Conservation (phyloP, 768 basidiomycete genomes). For the Phylloporus sp. region DNA sequence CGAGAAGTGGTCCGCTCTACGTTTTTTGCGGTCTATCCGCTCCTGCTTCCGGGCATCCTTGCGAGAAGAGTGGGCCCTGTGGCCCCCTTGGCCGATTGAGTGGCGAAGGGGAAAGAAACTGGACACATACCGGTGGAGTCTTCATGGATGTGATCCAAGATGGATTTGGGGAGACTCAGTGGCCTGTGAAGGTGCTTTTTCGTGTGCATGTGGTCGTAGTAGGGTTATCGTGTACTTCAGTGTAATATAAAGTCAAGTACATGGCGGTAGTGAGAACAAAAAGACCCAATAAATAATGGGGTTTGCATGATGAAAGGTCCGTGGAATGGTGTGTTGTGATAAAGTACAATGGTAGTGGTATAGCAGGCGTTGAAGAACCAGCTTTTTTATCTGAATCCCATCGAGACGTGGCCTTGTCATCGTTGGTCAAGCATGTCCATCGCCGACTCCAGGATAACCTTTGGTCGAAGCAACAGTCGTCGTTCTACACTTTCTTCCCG, state of each 20-base stretch:
- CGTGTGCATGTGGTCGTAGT: conserved; percentile 11
- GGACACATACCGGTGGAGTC: conserved; percentile 11
- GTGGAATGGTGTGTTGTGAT: conserved; percentile 3
- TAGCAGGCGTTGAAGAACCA: background rate
- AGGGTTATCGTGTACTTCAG: background rate
- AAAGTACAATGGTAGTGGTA: conserved; percentile 13
- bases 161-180: conserved; percentile 25
- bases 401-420: conserved; percentile 4
- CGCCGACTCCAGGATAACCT: conserved; percentile 74
- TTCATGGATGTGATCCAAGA: conserved; percentile 26
- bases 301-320: conserved; percentile 14
- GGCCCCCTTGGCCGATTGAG: conserved; percentile 6
- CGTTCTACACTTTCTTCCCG: conserved; percentile 50
- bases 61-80: conserved; percentile 35
- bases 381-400: background rate
- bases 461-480: conserved; percentile 63
- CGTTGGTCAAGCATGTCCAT: conserved; percentile 44
- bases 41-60: conserved; percentile 65
- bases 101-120: background rate
- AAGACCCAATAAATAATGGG: conserved; percentile 4
- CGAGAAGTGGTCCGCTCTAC: conserved; percentile 59
- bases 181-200: conserved; percentile 17
- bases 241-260: background rate
- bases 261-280: background rate
- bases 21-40: conserved; percentile 55